Base-by-base conservation (phyloP, 495 filamentous ascomycete species). In the Ramalina intermedia region DNA sequence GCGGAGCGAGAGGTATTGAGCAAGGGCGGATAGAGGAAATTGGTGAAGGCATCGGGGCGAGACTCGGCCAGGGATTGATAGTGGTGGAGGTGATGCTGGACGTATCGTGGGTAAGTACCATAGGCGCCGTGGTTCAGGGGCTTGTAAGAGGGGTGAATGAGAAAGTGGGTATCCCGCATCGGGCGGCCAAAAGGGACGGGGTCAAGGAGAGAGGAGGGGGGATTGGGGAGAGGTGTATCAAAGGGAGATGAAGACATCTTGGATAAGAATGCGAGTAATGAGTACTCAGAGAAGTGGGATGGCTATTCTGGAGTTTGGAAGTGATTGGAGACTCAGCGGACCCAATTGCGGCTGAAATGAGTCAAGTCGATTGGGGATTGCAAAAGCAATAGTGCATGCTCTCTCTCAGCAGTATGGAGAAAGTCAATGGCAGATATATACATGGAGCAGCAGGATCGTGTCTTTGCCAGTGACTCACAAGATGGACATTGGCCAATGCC, bases 81-180 rank as follows among this genome's bases (percentile, higher is more conserved):
- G 29, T 63, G 44, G 33, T 70, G 72, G 17, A 79, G 70, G n/a
- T 67, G 68, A 5, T 72, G 58, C 35, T 72, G 73, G 55, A 95
- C 69, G 35, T 65, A 49, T 11, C 55, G 62, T 12, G 89, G 87
- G 56, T 79, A 78, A 11, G 84, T 76, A 16, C 88, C 88, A 62
- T 83, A 95, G 20, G 88, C 87, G 48, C 86, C 89, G 54, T 95
- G 84, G 64, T 94, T 94, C 53, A 95, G 66, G 54, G 87, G 86
- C 21, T 70, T 73, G 58, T 75, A 88, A 3, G 66, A 61, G 0
- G 75, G 72, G 51, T 81, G 79, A 46, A 91, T 79, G 6, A 79
- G 67, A 62, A 94, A 96, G 46, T 86, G 66, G 6, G 17, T 12
- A 48, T 82, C 71, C 29, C 71, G 69, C 68, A 88, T 73, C 24